phyloP scores from a whole-genome alignment of 345 rosid species.

The Eucalyptus pauciflora region DNA sequence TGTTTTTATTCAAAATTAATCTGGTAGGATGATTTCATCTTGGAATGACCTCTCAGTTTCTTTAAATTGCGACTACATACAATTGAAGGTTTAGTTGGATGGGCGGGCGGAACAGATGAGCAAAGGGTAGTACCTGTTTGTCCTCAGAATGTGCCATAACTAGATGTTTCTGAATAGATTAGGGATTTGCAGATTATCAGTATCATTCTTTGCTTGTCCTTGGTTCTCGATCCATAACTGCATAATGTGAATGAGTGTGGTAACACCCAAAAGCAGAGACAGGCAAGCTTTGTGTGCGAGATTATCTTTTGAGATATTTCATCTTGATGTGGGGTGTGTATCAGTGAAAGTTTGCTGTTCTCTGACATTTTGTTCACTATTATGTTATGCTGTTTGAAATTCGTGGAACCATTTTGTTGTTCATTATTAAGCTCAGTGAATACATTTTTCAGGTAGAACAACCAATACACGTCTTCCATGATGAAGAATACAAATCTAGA shows the following conservation, averaged over 20 bases:
- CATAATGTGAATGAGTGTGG: background rate
- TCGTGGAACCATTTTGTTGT: background rate
- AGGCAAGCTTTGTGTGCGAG: background rate
- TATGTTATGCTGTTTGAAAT: background rate
- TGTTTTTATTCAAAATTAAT: background rate
- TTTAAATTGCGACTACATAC: background rate
- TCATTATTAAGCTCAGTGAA: background rate
- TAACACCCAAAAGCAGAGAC: background rate
- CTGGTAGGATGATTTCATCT: background rate
- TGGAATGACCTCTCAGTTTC: background rate
- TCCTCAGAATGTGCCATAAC: background rate
- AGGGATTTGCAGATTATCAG: background rate
- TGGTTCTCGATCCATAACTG: background rate
- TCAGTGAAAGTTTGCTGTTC: background rate
- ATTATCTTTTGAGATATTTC: background rate
- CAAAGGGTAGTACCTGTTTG: background rate
- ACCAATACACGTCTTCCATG: constrained; percentile 74
- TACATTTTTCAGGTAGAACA: constrained; percentile 51
- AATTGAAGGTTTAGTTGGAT: background rate
- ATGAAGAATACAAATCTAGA: constrained; percentile 60
- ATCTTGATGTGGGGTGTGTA: background rate
- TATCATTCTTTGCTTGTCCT: background rate
- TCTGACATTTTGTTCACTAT: background rate
- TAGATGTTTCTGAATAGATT: background rate
- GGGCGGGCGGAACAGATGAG: background rate